Evolutionary conservation across 805 yeast genomes (phyloP).

Genomic region (Ogataea methylovora): DNA sequence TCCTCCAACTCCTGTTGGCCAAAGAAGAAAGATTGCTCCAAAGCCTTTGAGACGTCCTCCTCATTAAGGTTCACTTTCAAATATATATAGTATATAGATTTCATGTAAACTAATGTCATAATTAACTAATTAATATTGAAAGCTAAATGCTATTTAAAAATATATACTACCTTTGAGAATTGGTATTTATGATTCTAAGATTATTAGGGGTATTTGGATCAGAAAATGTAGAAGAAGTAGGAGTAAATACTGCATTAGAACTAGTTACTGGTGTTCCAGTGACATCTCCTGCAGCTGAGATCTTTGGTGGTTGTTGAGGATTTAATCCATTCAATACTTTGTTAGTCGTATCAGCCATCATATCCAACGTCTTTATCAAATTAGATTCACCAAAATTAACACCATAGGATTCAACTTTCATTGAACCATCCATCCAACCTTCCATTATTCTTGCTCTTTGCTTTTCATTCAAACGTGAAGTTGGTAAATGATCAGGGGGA

Average conservation of each 20-base stretch:
- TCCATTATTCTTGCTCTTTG: conserved; percentile 66
- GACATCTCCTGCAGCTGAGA: no score
- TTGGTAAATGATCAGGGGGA: conserved; percentile 52
- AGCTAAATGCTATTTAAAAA: no score
- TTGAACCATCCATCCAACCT: conserved; percentile 43
- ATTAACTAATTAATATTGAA: no score
- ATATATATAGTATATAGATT: no score
- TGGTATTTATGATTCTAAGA: conserved; percentile 1
- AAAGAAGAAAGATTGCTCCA: neutral
- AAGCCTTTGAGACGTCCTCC: neutral
- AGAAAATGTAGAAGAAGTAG: neutral
- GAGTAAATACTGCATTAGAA: neutral
- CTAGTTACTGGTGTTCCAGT: no score
- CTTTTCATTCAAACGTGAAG: conserved; percentile 65
- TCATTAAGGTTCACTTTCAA: neutral
- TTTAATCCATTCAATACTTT: neutral
- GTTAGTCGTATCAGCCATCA: conserved; percentile 31
- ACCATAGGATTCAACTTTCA: conserved; percentile 40
- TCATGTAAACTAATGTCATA: no score
- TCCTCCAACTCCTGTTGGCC: neutral
- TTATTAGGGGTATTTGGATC: neutral
- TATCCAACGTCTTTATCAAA: conserved; percentile 50
- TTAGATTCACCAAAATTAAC: conserved; percentile 63
- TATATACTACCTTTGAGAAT: neutral
- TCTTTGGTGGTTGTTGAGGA: no score